A percentile compares a stretch with the other conserved stretches of the same genome.
These are phyloP conservation scores for Globisporangium ultimum DNA, from an alignment of 352 stramenopile species.

Conservation along the genomic window DNA sequence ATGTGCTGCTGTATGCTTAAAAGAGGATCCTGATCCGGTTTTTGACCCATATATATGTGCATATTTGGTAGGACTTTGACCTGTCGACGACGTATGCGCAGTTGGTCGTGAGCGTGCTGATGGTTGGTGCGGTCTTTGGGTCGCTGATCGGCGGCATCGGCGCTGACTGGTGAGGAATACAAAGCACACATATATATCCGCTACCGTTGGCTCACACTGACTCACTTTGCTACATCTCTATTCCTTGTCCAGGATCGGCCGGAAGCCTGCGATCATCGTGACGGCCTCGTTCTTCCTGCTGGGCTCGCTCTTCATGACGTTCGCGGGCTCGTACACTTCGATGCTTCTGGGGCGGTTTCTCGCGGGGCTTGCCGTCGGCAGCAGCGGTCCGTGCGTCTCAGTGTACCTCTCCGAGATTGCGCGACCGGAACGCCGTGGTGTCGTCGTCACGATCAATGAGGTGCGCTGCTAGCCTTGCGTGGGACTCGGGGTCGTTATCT, in stretches of 20 bases:
- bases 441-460: constrained; percentile 63
- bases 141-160: constrained; percentile 50
- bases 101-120: constrained; percentile 62
- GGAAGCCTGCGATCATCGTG: constrained; percentile 59
- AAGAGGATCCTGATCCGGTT: background rate
- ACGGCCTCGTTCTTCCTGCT: constrained; percentile 55
- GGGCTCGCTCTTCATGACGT: constrained; percentile 68
- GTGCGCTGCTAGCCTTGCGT: constrained; percentile 6
- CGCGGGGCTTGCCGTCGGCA: constrained; percentile 57
- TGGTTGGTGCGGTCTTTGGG: constrained; percentile 63
- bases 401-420: constrained; percentile 71
- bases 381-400: constrained; percentile 60
- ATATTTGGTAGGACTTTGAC: constrained; percentile 31
- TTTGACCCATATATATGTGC: background rate
- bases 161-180: constrained; percentile 39
- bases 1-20: background rate
- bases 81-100: constrained; percentile 49
- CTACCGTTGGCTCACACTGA: background rate
- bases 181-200: background rate
- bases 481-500: background rate
- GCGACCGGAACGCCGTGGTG: constrained; percentile 44
- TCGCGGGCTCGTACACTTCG: constrained; percentile 36
- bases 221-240: background rate
- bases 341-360: constrained; percentile 69
- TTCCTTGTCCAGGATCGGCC: constrained; percentile 35